phyloP scores from a whole-genome alignment of 2,329 filamentous ascomycete species.

The Fusarium sp. region DNA sequence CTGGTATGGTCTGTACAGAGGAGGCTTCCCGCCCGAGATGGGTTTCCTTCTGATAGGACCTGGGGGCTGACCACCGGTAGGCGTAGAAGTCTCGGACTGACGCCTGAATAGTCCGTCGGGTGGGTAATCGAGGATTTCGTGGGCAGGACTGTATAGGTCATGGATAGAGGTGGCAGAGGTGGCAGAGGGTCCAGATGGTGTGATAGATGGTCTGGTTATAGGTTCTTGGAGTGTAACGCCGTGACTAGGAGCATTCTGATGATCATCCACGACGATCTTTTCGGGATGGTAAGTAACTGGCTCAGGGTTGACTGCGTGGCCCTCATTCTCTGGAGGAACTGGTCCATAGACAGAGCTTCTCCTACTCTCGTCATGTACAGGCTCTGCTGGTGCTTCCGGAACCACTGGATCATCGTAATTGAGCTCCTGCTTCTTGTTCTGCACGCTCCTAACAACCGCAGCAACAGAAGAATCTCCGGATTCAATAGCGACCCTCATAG shows the following conservation, averaged over 20 bases:
- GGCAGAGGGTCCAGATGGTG: background rate
- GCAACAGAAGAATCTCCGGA: constrained; percentile 24
- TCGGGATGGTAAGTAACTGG: constrained; percentile 2
- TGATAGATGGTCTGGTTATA: background rate
- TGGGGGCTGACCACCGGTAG: background rate
- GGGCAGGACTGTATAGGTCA: constrained; percentile 22
- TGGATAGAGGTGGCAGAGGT: background rate
- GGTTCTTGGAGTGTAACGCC: background rate
- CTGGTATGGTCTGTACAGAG: constrained; percentile 23
- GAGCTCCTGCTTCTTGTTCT: constrained; percentile 27
- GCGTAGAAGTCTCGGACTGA: background rate
- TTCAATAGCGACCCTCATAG: constrained; percentile 22
- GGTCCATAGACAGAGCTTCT: constrained; percentile 5
- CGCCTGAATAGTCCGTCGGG: background rate
- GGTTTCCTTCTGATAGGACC: constrained; percentile 32
- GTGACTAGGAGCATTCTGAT: background rate
- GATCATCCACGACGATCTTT: constrained; percentile 3
- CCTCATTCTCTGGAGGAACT: background rate
- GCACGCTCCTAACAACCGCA: constrained; percentile 28
- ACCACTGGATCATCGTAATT: constrained; percentile 17
- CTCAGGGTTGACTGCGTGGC: background rate
- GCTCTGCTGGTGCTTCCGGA: background rate
- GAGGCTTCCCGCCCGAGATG: constrained; percentile 3
- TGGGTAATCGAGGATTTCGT: constrained; percentile 15
- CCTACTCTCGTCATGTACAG: background rate